phyloP scores from a whole-genome alignment of 148 eudicot genomes.

The Persicaria maculosa region DNA sequence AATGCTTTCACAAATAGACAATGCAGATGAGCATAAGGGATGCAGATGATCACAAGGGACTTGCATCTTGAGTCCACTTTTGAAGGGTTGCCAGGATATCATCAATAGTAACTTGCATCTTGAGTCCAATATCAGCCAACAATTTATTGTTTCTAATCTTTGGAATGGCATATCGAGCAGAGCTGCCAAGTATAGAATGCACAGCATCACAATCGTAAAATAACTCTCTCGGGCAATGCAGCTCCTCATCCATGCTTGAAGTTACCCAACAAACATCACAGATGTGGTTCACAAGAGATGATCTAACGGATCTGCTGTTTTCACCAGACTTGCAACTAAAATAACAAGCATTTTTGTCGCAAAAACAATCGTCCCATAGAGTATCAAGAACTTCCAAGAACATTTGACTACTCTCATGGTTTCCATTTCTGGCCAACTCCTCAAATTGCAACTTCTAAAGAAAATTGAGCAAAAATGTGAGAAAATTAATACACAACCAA shows the following conservation, averaged over 20 bases:
- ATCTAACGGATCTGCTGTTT: constrained; percentile 34
- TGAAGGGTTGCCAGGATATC: constrained; percentile 51
- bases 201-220: constrained; percentile 74
- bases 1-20: too few relatives aligned
- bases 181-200: constrained; percentile 60
- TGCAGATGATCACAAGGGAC: too few relatives aligned
- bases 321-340: constrained; percentile 28
- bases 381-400: constrained; percentile 71
- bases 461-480: too few relatives aligned
- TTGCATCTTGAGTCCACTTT: too few relatives aligned
- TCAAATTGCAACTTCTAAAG: too few relatives aligned
- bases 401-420: constrained; percentile 38
- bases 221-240: constrained; percentile 63
- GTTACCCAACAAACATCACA: constrained; percentile 51
- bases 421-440: constrained; percentile 42
- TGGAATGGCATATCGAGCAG: constrained; percentile 74
- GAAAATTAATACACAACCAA: too few relatives aligned
- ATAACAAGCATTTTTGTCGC: constrained; percentile 49
- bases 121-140: constrained; percentile 60
- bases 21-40: too few relatives aligned
- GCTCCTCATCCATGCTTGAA: constrained; percentile 49
- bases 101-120: constrained; percentile 60
- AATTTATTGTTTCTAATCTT: constrained; percentile 69
- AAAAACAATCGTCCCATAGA: constrained; percentile 66
- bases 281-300: constrained; percentile 51